A percentile compares a stretch with the other conserved stretches of the same genome.
phyloP scores from a whole-genome alignment of 371 early-diverging fungal genomes.

The Catenaria anguillulae region DNA sequence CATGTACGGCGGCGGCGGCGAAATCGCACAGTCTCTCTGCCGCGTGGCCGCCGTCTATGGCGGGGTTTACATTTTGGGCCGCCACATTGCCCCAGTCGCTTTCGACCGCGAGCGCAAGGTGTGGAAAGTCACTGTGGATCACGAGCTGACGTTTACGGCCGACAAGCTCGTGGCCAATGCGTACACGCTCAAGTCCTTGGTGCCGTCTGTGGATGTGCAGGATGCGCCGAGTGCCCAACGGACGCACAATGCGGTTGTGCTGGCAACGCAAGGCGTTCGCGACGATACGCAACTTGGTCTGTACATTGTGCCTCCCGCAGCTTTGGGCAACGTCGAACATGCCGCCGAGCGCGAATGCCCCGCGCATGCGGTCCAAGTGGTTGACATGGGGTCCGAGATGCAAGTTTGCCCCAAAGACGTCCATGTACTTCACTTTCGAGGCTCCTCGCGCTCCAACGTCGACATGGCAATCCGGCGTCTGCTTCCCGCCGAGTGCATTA shows the following conservation, averaged over 20 bases:
- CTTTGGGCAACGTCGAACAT: not conserved
- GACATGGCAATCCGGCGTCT: not conserved
- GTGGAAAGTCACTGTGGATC: not conserved
- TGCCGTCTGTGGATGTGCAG: not conserved
- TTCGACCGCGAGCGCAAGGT: not conserved
- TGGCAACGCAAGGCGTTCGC: not conserved
- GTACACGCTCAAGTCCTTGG: too few species aligned
- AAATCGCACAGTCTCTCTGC: constrained; percentile 83
- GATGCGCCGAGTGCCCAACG: not conserved
- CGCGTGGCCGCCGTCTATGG: constrained; percentile 76
- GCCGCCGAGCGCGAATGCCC: too few species aligned
- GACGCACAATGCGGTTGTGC: not conserved
- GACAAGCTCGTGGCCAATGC: not conserved
- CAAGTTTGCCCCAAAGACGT: not conserved
- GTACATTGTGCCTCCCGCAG: not conserved
- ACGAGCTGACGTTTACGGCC: not conserved
- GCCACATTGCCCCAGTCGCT: constrained; percentile 2
- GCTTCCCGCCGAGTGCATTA: not conserved
- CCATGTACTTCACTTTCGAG: not conserved
- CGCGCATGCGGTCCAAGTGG: not conserved
- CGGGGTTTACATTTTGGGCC: constrained; percentile 65
- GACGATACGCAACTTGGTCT: not conserved
- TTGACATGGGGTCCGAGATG: not conserved
- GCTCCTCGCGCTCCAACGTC: not conserved
- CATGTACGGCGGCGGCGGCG: constrained; percentile 78